Conservation (phyloP, 2,329 filamentous ascomycete species). For the Hypoxylon sp. region DNA sequence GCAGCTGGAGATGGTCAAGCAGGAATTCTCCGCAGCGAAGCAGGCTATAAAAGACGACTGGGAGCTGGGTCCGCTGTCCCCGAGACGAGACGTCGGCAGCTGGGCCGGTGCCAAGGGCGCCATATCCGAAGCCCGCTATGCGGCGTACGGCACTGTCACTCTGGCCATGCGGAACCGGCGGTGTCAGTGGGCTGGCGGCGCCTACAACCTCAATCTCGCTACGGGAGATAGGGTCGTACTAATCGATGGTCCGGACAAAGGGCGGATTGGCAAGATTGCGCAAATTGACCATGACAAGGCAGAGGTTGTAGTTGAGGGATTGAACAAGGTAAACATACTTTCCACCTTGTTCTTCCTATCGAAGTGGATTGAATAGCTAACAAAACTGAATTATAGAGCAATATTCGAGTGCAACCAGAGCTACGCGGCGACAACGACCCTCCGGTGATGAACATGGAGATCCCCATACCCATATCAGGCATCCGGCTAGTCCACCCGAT, state of each 20-base stretch:
- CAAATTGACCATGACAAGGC: constrained; percentile 69
- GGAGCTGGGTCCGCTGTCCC: constrained; percentile 82
- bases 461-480: constrained; percentile 76
- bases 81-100: constrained; percentile 78
- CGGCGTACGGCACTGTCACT: constrained; percentile 47
- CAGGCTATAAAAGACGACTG: constrained; percentile 80
- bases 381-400: constrained; percentile 51
- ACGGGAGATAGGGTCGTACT: constrained; percentile 86
- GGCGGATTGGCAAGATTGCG: constrained; percentile 83
- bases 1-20: constrained; percentile 51
- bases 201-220: constrained; percentile 72
- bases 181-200: constrained; percentile 68
- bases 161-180: constrained; percentile 54
- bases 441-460: constrained; percentile 63
- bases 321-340: constrained; percentile 70
- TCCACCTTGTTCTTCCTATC: not conserved
- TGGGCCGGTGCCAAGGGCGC: constrained; percentile 72
- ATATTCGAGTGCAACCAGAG: constrained; percentile 59
- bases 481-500: constrained; percentile 87
- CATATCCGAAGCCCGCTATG: constrained; percentile 58
- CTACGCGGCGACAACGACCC: constrained; percentile 56
- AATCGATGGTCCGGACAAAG: constrained; percentile 82
- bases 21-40: constrained; percentile 63
- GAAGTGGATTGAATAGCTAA: constrained; percentile 26
- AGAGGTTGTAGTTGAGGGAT: constrained; percentile 71